Base-by-base conservation (phyloP, 2,329 filamentous ascomycete genomes). In the Colletotrichum echinochloae region DNA sequence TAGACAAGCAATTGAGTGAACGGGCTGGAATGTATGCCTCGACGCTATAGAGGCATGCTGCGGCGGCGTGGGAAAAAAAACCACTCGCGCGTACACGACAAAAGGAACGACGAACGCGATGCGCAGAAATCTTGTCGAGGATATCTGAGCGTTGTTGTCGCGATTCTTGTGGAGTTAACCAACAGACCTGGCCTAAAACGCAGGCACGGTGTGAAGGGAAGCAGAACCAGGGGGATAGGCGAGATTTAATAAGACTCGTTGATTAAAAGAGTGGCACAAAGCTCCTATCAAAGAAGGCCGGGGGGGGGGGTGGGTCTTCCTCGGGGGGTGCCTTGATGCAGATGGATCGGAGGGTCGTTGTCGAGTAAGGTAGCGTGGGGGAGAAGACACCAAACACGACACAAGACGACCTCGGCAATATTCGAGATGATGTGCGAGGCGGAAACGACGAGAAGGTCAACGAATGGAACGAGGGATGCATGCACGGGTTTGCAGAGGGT, bases 241-340 rank as follows among this genome's bases (percentile, higher is more conserved):
- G 57, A 70, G 46, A 70, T 70, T 70, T 64, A 57, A 67, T 67
- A 67, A 67, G 57, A 39, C 51, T 67, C 26, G 59, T 49, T 66
- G 60, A 73, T 60, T 44, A 74, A 78, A 73, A 74, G 79, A 79
- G 74, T 75, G 79, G 76, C 72, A 73, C 72, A 72, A 72, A 77
- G 77, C 75, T 76, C 79, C 78, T 80, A 61, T 81, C 78, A 78
- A 81, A 81, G 80, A 80, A 75, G 77, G n/a, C n/a, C n/a, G n/a
- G n/a, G n/a, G n/a, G n/a, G n/a, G n/a, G n/a, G n/a, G n/a, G n/a
- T n/a, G n/a, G n/a, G n/a, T n/a, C n/a, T n/a, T n/a, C n/a, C n/a
- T n/a, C n/a, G 57, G 65, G 56, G 56, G 54, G 41, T 51, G 57
- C 37, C 37, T 20, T 65, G 62, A 26, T 49, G 37, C 39, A 12